These are phyloP conservation scores for Setaria viridis DNA, from an alignment of 202 grass and related monocot genomes.

Conservation along the genomic window DNA sequence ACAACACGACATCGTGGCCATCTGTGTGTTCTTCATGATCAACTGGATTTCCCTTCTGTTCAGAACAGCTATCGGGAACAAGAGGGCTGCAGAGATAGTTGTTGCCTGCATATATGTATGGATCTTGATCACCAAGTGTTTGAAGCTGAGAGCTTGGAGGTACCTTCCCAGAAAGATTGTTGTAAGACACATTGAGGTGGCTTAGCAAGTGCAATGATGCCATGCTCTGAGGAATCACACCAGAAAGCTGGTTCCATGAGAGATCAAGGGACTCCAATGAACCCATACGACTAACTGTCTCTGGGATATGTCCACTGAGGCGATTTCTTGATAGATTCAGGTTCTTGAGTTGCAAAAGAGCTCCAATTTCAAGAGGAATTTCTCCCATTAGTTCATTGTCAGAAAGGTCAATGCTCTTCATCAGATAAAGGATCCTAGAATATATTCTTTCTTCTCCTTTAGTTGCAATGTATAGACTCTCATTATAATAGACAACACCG, in stretches of 20 bases:
- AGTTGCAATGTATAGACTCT: background rate
- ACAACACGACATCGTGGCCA: background rate
- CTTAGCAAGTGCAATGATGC: conserved; percentile 10
- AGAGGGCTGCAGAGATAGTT: conserved; percentile 21
- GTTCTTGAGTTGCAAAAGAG: conserved; percentile 3
- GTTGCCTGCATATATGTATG: conserved; percentile 48
- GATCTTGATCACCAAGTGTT: conserved; percentile 36
- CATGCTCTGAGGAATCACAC: conserved; percentile 48
- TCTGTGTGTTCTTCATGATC: background rate
- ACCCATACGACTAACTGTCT: conserved; percentile 21
- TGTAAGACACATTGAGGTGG: conserved; percentile 40
- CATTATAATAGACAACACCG: background rate
- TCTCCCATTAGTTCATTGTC: conserved; percentile 19
- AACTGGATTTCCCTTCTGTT: background rate
- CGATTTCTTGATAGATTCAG: conserved; percentile 58
- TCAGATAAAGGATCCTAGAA: background rate
- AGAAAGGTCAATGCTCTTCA: conserved; percentile 45
- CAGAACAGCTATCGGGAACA: conserved; percentile 32
- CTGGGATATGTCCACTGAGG: conserved; percentile 39
- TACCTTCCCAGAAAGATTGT: conserved; percentile 41
- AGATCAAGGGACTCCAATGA: background rate
- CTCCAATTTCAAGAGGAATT: conserved; percentile 38
- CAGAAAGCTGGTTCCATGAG: conserved; percentile 47
- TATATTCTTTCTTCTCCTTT: conserved; percentile 36
- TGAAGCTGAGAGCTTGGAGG: conserved; percentile 38